phyloP scores from a whole-genome alignment of 768 basidiomycete species.

The Saitozyma sp. region DNA sequence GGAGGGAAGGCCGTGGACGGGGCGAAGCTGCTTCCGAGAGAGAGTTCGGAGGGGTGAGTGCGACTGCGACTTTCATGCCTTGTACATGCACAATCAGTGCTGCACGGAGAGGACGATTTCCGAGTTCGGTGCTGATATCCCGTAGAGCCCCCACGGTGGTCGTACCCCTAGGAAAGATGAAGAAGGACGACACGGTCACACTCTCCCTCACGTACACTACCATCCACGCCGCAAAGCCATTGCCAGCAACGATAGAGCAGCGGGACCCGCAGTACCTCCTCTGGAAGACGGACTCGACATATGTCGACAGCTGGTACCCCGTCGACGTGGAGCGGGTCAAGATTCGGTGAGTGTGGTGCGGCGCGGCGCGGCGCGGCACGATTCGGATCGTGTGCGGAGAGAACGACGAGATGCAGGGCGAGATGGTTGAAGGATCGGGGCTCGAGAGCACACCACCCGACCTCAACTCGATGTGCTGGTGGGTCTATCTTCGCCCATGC shows the following conservation, averaged over 20 bases:
- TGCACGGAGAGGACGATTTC: neutral
- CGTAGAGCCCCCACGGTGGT: conserved; percentile 33
- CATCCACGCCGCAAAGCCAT: conserved; percentile 73
- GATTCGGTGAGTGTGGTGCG: conserved; percentile 65
- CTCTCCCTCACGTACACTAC: conserved; percentile 76
- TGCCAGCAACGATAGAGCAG: conserved; percentile 73
- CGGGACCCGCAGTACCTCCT: conserved; percentile 75
- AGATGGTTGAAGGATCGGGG: no score
- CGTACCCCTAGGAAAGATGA: conserved; percentile 24
- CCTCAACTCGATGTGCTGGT: neutral
- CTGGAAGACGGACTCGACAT: conserved; percentile 68
- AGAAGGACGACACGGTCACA: conserved; percentile 64
- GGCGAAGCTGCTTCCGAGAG: conserved; percentile 9
- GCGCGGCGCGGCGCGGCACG: neutral
- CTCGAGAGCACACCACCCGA: no score
- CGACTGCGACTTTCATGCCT: neutral
- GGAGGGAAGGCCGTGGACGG: conserved; percentile 39
- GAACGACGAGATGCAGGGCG: no score
- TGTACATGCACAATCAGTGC: neutral
- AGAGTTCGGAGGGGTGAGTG: conserved; percentile 16
- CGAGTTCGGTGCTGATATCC: conserved; percentile 1
- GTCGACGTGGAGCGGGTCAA: conserved; percentile 83
- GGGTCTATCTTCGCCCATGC: neutral
- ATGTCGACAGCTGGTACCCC: conserved; percentile 79
- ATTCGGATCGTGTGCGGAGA: neutral